Evolutionary conservation across 2,329 filamentous ascomycete species (phyloP).

Genomic region (Clarireedia homoeocarpa): DNA sequence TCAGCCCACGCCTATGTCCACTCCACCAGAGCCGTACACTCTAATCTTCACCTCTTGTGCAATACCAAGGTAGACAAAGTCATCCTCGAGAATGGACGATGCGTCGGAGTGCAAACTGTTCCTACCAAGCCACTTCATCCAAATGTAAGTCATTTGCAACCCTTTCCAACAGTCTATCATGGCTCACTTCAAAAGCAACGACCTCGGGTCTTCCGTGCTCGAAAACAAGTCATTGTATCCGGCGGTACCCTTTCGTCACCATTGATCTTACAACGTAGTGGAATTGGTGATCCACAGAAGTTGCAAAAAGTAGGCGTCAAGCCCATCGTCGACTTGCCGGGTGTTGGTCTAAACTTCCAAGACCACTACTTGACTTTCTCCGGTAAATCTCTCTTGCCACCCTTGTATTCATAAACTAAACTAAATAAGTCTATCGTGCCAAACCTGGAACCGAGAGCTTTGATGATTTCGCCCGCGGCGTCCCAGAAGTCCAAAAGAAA

Average conservation of each 20-base stretch:
- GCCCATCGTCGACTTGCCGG: constrained; percentile 39
- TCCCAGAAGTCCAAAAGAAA: constrained; percentile 62
- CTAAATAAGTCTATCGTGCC: constrained; percentile 16
- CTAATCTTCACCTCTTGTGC: constrained; percentile 51
- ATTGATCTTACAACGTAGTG: constrained; percentile 52
- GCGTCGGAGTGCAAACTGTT: constrained; percentile 64
- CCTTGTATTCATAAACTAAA: neutral
- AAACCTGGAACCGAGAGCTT: constrained; percentile 59
- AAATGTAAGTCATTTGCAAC: constrained; percentile 26
- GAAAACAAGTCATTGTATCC: constrained; percentile 40
- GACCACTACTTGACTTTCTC: constrained; percentile 49
- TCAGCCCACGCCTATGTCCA: constrained; percentile 74
- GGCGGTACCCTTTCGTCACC: constrained; percentile 31
- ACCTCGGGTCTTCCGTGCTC: constrained; percentile 27
- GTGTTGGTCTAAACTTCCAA: constrained; percentile 47
- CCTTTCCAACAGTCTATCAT: neutral
- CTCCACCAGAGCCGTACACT: constrained; percentile 58
- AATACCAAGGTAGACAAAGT: constrained; percentile 50
- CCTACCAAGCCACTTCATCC: constrained; percentile 60
- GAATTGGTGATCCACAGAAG: constrained; percentile 44
- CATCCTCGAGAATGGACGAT: constrained; percentile 50
- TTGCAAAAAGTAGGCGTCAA: constrained; percentile 41
- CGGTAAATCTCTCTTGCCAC: constrained; percentile 10
- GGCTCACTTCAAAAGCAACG: constrained; percentile 25
- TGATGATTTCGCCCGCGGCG: constrained; percentile 71